Evolutionary conservation across 2,329 filamentous ascomycete genomes (phyloP), one percentile per base, ranked within the genome.

Genomic region (Beauveria pseudobassiana): DNA sequence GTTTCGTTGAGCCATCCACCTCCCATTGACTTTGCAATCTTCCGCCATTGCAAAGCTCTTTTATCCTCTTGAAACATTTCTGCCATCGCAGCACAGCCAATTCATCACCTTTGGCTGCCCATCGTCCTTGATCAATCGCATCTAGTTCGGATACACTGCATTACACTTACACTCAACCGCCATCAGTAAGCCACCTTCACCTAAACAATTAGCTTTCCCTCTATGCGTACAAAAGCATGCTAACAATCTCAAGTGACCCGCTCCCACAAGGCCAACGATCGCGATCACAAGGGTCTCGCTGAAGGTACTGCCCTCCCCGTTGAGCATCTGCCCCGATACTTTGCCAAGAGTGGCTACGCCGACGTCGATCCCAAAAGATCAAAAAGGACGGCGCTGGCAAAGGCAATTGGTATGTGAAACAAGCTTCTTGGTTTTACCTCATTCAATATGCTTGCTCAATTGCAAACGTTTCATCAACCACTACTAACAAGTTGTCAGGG

Each of bases 371-470:
- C 95, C 64, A 92, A 91, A 95, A 96, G 82, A 88, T 89, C 73
- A 99, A 99, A 87, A 99, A 99, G 82, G 90, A 96, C 71, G 93
- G 93, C 65, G 89, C 85, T 68, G 93, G 93, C 68, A 93, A 90
- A 77, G 91, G 89, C 73, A 97, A 97, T 77, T 99, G 93, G 93
- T 96, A 84, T 76, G 88, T 71, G 42, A 58, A 46, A 56, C 54
- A 18, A 16, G 57, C 38, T 49, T 54, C 53, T 55, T 18, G 3
- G n/a, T 50, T 20, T 56, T 5, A n/a, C 6, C 40, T n/a, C 22
- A 40, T 24, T 22, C n/a, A 14, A 14, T 42, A 38, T 38, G 34
- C 34, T 38, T 38, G 34, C 34, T 38, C 12, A 38, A 38, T 42
- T 42, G 20, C 1, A 14, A 38, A 14, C 12, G 40, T 53, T 7